Evolutionary conservation across 164 flowering plant genomes (phyloP).

Genomic region (Macadamia tetraphylla): DNA sequence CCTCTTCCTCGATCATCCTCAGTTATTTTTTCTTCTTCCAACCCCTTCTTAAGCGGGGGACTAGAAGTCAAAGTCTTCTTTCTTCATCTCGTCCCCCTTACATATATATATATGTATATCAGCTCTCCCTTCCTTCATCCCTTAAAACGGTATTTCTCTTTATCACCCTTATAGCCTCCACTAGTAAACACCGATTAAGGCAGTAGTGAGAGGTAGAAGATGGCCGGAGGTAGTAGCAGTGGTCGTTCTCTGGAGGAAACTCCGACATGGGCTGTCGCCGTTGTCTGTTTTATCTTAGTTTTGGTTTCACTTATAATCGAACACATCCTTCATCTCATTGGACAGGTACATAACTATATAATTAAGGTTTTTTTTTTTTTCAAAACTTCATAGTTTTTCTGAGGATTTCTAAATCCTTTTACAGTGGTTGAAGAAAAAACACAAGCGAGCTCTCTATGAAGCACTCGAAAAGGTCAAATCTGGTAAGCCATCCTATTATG

Average conservation of each 20-base stretch:
- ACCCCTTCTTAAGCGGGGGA: too few relatives aligned
- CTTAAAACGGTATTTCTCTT: too few relatives aligned
- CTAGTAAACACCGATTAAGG: too few relatives aligned
- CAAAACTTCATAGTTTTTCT: too few relatives aligned
- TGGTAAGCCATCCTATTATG: constrained; percentile 20
- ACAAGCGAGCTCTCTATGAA: constrained; percentile 41
- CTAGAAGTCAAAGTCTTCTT: too few relatives aligned
- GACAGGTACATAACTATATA: constrained; percentile 15
- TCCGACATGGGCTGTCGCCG: constrained; percentile 83
- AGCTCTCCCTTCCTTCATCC: too few relatives aligned
- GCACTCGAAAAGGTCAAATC: constrained; percentile 49
- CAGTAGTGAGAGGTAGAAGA: neutral
- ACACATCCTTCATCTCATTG: constrained; percentile 26
- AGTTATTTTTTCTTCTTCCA: too few relatives aligned
- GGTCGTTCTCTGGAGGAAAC: constrained; percentile 56
- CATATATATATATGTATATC: too few relatives aligned
- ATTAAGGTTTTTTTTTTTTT: too few relatives aligned
- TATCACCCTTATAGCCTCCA: too few relatives aligned
- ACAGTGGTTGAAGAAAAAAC: constrained; percentile 37
- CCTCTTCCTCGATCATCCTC: too few relatives aligned
- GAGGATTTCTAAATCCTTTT: neutral
- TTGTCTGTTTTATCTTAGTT: constrained; percentile 51
- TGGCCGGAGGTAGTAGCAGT: constrained; percentile 35
- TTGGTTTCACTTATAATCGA: constrained; percentile 45
- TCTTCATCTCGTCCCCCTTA: too few relatives aligned